A percentile compares a stretch with the other conserved stretches of the same genome.
Conservation (phyloP, 2,329 filamentous ascomycete species). For the Hymenoscyphus fraxineus region DNA sequence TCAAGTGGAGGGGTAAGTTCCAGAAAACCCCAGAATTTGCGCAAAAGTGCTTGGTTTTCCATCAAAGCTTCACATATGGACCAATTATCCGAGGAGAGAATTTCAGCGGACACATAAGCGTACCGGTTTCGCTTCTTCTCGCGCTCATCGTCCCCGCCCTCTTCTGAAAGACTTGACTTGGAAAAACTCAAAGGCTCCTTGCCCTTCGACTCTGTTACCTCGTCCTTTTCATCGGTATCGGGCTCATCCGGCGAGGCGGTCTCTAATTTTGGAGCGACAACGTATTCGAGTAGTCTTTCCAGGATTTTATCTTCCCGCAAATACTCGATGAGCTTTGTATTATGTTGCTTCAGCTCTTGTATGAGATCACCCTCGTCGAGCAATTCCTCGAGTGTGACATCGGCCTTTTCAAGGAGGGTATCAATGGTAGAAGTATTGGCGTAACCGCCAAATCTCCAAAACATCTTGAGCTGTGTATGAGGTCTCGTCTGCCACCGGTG, state of each 20-base stretch:
- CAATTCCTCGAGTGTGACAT: constrained; percentile 92
- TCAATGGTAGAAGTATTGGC: constrained; percentile 96
- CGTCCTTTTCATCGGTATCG: constrained; percentile 46
- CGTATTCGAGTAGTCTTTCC: constrained; percentile 83
- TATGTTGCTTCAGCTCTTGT: constrained; percentile 96
- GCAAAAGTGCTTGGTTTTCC: constrained; percentile 73
- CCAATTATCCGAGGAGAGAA: constrained; percentile 94
- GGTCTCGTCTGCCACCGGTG: constrained; percentile 31
- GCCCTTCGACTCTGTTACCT: constrained; percentile 47
- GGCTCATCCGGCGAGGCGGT: constrained; percentile 50
- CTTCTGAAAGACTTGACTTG: constrained; percentile 43
- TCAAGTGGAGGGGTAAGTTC: constrained; percentile 81
- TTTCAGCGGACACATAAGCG: constrained; percentile 88
- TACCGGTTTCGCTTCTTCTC: constrained; percentile 93
- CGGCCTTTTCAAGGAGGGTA: constrained; percentile 89
- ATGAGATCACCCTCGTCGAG: constrained; percentile 95
- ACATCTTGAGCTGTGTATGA: constrained; percentile 66
- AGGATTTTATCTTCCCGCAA: constrained; percentile 83
- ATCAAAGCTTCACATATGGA: constrained; percentile 91
- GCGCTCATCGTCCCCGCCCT: constrained; percentile 62
- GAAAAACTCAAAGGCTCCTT: constrained; percentile 48
- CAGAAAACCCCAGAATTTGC: constrained; percentile 88
- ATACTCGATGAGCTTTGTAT: constrained; percentile 95
- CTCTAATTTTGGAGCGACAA: constrained; percentile 72
- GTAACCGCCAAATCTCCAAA: constrained; percentile 99